Evolutionary conservation across 345 rosid genomes (phyloP).

Genomic region (Anastatica hierochuntica): DNA sequence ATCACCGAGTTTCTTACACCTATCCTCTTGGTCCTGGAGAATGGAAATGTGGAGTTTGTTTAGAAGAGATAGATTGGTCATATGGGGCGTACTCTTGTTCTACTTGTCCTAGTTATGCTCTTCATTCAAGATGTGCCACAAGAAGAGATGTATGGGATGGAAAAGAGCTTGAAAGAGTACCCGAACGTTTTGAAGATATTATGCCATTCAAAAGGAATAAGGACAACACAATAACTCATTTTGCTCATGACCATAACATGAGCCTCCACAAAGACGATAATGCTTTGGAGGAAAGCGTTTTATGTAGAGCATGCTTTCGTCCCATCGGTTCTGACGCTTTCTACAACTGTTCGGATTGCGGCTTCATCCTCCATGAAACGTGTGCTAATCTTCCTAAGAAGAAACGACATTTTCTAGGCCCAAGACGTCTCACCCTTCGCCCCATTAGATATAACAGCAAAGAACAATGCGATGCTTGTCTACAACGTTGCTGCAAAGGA

Average conservation of each 20-base stretch:
- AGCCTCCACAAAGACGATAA: neutral
- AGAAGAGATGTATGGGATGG: neutral
- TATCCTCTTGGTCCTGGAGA: conserved; percentile 7
- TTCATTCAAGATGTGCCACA: conserved; percentile 4
- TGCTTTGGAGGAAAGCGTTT: neutral
- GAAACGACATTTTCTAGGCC: neutral
- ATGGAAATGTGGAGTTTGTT: neutral
- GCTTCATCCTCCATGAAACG: neutral
- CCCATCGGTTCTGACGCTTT: neutral
- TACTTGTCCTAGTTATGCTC: neutral
- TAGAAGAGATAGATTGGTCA: conserved; percentile 4
- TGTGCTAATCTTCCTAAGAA: conserved; percentile 1
- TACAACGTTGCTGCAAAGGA: neutral
- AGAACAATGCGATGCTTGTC: neutral
- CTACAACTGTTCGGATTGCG: neutral
- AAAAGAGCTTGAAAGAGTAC: neutral
- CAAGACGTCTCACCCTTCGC: neutral
- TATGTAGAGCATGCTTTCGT: neutral
- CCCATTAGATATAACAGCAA: neutral
- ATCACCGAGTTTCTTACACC: neutral
- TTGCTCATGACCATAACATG: conserved; percentile 6
- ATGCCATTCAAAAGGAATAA: neutral
- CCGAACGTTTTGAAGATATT: neutral
- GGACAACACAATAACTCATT: conserved; percentile 6
- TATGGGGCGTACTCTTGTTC: conserved; percentile 4